phyloP scores from a whole-genome alignment of 1,284 basidiomycete genomes.

The Salmacisia buchloeana region DNA sequence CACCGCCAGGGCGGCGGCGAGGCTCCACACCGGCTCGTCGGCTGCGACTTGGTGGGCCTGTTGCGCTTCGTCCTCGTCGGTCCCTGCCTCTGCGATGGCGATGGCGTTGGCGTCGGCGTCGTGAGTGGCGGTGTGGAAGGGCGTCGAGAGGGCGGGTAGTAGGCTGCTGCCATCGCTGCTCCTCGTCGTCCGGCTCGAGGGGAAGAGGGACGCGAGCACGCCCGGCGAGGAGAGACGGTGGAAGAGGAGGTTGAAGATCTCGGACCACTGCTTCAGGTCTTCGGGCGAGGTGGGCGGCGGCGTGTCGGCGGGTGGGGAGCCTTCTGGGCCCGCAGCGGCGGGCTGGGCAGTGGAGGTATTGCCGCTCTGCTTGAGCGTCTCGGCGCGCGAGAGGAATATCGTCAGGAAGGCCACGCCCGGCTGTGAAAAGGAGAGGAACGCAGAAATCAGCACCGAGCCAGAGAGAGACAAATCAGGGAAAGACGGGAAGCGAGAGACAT shows the following conservation, averaged over 20 bases:
- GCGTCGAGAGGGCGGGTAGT: neutral
- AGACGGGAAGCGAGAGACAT: slow-evolving; percentile 53
- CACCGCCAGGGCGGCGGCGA: slow-evolving; percentile 80
- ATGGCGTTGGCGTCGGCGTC: neutral
- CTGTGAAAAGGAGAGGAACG: slow-evolving; percentile 52
- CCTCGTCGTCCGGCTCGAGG: slow-evolving; percentile 80
- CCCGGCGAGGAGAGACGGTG: slow-evolving; percentile 65
- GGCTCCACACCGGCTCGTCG: slow-evolving; percentile 88
- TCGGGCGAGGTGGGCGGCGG: slow-evolving; percentile 58
- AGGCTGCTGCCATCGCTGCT: neutral
- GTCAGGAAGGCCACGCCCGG: slow-evolving; percentile 90
- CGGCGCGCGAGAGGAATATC: slow-evolving; percentile 82
- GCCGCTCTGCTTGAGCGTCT: slow-evolving; percentile 69
- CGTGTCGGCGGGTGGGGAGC: slow-evolving; percentile 14
- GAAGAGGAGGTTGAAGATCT: slow-evolving; percentile 72
- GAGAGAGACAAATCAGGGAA: slow-evolving; percentile 15
- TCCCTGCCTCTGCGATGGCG: slow-evolving; percentile 15
- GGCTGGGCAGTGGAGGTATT: slow-evolving; percentile 51
- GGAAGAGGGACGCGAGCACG: slow-evolving; percentile 71
- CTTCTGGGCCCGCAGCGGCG: slow-evolving; percentile 14
- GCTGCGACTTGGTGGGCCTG: no score
- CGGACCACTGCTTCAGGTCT: slow-evolving; percentile 74
- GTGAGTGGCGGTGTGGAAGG: neutral
- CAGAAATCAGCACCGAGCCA: neutral
- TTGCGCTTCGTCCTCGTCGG: slow-evolving; percentile 64